phyloP scores from a whole-genome alignment of 1,284 basidiomycete genomes.

The Anthracocystis panici-leucophaei region DNA sequence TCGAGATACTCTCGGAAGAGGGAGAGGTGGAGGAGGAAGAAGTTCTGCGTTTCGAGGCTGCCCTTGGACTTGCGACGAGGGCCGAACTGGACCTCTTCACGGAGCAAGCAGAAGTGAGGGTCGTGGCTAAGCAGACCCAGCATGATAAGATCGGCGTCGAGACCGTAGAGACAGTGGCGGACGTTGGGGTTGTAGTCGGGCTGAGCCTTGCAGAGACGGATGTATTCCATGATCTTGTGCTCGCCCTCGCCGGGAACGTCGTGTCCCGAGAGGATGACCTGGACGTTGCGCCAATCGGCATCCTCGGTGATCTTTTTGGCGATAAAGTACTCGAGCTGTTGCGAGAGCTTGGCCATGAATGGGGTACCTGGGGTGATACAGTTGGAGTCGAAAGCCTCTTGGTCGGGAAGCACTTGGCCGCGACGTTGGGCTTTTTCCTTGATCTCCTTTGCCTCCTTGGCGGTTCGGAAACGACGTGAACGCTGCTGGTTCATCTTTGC shows the following conservation, averaged over 20 bases:
- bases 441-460: constrained; percentile 89
- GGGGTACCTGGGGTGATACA: constrained; percentile 98
- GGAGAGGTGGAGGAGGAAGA: constrained; percentile 93
- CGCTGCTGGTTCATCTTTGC: constrained; percentile 99
- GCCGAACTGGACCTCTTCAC: constrained; percentile 98
- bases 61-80: constrained; percentile 75
- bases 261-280: constrained; percentile 96
- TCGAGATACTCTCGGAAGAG: constrained; percentile 97
- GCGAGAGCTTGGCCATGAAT: constrained; percentile 92
- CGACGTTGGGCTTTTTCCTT: constrained; percentile 86
- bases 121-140: constrained; percentile 95
- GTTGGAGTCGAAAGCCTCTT: constrained; percentile 97
- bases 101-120: constrained; percentile 95
- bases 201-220: constrained; percentile 91
- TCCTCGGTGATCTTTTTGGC: constrained; percentile 68
- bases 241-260: constrained; percentile 98
- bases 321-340: constrained; percentile 93
- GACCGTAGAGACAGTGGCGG: constrained; percentile 96
- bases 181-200: constrained; percentile 92
- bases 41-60: constrained; percentile 89
- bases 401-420: constrained; percentile 90
- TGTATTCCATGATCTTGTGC: constrained; percentile 99
- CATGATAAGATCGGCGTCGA: constrained; percentile 99
- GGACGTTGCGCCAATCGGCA: constrained; percentile 81
- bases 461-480: constrained; percentile 87